Evolutionary conservation across 75 land plant species (phyloP), one percentile per base, ranked within the genome.

Genomic region (Pinus tabuliformis): DNA sequence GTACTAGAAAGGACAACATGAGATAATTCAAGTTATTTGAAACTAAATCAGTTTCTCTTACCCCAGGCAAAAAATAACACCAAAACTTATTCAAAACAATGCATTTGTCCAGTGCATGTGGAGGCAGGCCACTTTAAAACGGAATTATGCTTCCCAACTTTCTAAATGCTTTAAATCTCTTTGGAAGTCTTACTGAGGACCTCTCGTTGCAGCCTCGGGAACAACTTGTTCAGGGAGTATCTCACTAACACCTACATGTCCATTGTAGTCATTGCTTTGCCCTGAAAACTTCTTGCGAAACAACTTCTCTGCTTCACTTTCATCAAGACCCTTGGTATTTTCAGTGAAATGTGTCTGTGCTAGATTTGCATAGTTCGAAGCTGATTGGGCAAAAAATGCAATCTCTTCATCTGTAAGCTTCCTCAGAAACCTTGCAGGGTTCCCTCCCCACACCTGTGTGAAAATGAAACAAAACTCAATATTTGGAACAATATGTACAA

Each of bases 351-450:
- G 99, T 21, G 85, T 84, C 71, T 86, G 85, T 11, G 93, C 91
- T 61, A 97, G 65, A 66, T 89, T 85, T 28, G 76, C 58, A 71
- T 97, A 97, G 73, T 92, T 91, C n/a, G 73, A 76, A 20, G 98
- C 98, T 56, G 98, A 90, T 71, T 91, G 83, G 28, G 81, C 57
- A 22, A 97, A 84, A 79, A 92, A 97, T 17, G 87, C 79, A 17
- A 81, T 81, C 85, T 97, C 99, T 77, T 92, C 98, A 8, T 84
- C 83, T 5, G 98, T 90, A 21, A 97, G 92, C 84, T 95, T 90
- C 83, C 99, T 89, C 76, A 94, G 88, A 70, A 97, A 93, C 74
- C 86, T 97, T 57, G 99, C 99, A 56, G 99, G 99, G 63, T 85
- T 92, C 13, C 99, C 99, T 68, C 89, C 99, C 99, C 99, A 96